These are phyloP conservation scores for Stipa capillata DNA, from an alignment of 176 grass and related monocot species.

Conservation along the genomic window DNA sequence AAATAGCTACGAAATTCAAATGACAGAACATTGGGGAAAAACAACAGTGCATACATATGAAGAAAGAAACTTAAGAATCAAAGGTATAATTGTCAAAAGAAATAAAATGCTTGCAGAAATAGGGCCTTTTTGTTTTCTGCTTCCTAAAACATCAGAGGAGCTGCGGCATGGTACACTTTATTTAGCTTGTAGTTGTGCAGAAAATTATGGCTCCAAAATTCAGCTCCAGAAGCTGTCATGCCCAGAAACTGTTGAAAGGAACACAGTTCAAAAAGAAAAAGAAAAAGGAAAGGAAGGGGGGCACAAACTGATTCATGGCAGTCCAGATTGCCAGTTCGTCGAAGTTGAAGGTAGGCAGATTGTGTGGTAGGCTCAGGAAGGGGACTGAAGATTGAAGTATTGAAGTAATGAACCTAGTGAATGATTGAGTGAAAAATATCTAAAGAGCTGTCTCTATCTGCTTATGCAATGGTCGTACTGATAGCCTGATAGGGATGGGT, in stretches of 20 bases:
- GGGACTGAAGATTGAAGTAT: not conserved
- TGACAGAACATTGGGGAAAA: not conserved
- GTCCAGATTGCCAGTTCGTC: not conserved
- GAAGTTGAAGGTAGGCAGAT: not conserved
- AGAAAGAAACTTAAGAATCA: not conserved
- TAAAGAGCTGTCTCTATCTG: not conserved
- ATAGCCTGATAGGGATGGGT: not conserved
- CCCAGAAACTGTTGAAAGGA: not conserved
- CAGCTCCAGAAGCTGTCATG: not conserved
- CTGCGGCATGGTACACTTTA: not conserved
- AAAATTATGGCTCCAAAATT: not conserved
- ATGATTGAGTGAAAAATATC: slow-evolving; percentile 8
- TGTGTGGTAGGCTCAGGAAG: not conserved
- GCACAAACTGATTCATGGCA: slow-evolving; percentile 13
- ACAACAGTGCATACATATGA: not conserved
- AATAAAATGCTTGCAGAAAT: not conserved
- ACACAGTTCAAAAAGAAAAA: not conserved
- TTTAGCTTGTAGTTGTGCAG: not conserved
- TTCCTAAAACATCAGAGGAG: not conserved
- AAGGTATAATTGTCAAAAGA: not conserved
- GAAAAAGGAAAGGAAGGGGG: not conserved
- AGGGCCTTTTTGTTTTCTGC: not conserved
- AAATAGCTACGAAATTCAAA: not conserved
- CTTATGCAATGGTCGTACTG: not conserved
- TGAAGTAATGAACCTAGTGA: not conserved